Base-by-base conservation (phyloP, 805 yeast species). In the Spathaspora girioi region DNA sequence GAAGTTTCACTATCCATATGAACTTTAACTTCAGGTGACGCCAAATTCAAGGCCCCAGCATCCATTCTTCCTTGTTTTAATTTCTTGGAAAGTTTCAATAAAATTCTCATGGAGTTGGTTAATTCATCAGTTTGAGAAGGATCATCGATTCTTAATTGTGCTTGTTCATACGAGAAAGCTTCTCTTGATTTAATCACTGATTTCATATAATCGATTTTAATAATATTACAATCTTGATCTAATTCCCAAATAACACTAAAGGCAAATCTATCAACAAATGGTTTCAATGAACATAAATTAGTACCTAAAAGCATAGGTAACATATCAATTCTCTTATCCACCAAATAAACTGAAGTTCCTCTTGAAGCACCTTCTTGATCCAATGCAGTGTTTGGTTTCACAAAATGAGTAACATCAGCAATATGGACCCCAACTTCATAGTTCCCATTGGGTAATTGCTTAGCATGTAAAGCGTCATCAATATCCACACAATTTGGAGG, bases 401-500 rank as follows among this genome's bases (percentile, higher is more conserved):
- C 99, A 64, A 94, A 94, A 71, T 94, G 96, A 1, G 98, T 89
- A 29, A 94, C 99, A 71, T 94, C 99, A 9, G 99, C 99, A 73
- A 94, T 94, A 65, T 94, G 99, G 29, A 94, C 99, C 63, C 99
- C 99, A 51, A 94, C 96, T 67, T 94, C 97, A 75, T 81, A 91
- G 65, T 93, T 89, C 0, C 99, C 99, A 66, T 94, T 94, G 1
- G 96, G 91, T 47, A 94, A 77, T 49, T 66, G 65, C 56, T 79
- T 74, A 0, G 98, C 98, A 65, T 94, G 99, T 46, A 94, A 75
- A 1, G 99, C 99, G 74, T 94, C 69, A 74, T 94, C 99, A 62
- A 94, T 94, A 81, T 94, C 99, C 57, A 92, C 97, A 83, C 98
- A 93, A 29, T 87, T 86, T 1, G 97, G 97, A 9, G 99, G 99